Evolutionary conservation across 1,284 basidiomycete genomes (phyloP), one percentile per base, ranked within the genome.

Genomic region (Rhodotorula sp.): DNA sequence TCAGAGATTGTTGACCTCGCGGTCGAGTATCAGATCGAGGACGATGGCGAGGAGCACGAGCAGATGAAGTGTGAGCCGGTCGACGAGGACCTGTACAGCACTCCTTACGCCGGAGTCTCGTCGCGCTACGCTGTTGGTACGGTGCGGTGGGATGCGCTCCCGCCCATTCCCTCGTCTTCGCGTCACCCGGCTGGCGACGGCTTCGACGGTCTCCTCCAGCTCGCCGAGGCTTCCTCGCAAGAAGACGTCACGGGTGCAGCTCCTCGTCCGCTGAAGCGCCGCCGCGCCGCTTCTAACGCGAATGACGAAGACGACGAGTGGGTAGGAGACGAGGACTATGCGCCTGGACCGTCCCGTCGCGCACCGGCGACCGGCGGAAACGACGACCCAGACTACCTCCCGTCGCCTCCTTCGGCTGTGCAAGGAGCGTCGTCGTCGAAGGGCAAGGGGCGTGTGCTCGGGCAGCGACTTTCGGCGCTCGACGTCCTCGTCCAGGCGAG

Each of bases 401-500:
- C 58, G 44, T 54, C 47, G 59, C 62, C 55, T 49, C 62, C 48
- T 20, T 27, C 46, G 22, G 48, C 24, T 10, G 36, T 13, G 19
- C 39, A 44, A 44, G 39, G 54, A 22, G 7, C 29, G 19, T 57
- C n/a, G 17, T 27, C 36, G 5, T 24, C 34, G 36, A 27, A 10
- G 15, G 30, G 59, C 13, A 19, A 17, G 1, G 59, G 52, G 7
- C 44, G 22, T 9, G 34, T 51, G 22, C 52, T 68, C 24, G 59
- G 62, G 1, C 56, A 58, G 5, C 44, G 60, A 17, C 57, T 64
- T 17, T 70, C 70, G 29, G 74, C 66, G n/a, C 69, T 76, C 20
- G 74, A 76, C 62, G 68, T 76, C 9, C 66, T 76, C 29, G 74
- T 71, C 22, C 66, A 74, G 48, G 71, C 74, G 63, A 61, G 49